Evolutionary conservation across 805 yeast genomes (phyloP).

Genomic region (Monosporozyma aquatica): DNA sequence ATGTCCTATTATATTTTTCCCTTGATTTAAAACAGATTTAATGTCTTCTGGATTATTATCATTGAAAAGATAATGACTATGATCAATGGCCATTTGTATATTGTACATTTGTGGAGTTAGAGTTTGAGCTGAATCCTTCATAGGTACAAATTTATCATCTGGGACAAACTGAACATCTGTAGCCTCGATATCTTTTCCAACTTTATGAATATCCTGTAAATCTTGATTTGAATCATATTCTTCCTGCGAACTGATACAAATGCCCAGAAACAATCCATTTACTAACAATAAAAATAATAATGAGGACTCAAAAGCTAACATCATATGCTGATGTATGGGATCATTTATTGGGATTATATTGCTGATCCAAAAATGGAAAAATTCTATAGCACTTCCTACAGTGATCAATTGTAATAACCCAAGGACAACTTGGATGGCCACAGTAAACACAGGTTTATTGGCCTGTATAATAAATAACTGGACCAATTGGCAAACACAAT

Average conservation of each 20-base stretch:
- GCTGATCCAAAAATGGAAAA: slow-evolving; percentile 12
- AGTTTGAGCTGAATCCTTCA: slow-evolving; percentile 29
- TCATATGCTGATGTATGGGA: slow-evolving; percentile 8
- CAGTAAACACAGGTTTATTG: too few relatives aligned
- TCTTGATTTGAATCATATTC: slow-evolving; percentile 5
- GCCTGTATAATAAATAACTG: not conserved
- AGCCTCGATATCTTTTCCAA: not conserved
- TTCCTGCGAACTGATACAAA: not conserved
- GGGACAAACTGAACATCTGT: slow-evolving; percentile 1
- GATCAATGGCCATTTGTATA: not conserved
- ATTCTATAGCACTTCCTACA: slow-evolving; percentile 16
- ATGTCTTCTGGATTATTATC: not conserved
- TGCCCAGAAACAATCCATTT: slow-evolving; percentile 18
- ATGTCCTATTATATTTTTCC: too few relatives aligned
- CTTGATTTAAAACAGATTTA: not conserved
- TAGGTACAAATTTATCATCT: slow-evolving; percentile 17
- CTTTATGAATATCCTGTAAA: slow-evolving; percentile 1
- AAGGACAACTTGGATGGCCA: not conserved
- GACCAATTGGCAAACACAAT: not conserved
- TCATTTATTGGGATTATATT: slow-evolving; percentile 2
- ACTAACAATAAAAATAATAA: slow-evolving; percentile 15
- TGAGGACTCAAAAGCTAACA: slow-evolving; percentile 15
- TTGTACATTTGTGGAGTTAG: slow-evolving; percentile 20
- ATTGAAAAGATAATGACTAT: not conserved
- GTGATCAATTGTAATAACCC: slow-evolving; percentile 13